Conservation (phyloP, 2,329 filamentous ascomycete species). For the Curvularia lunata region DNA sequence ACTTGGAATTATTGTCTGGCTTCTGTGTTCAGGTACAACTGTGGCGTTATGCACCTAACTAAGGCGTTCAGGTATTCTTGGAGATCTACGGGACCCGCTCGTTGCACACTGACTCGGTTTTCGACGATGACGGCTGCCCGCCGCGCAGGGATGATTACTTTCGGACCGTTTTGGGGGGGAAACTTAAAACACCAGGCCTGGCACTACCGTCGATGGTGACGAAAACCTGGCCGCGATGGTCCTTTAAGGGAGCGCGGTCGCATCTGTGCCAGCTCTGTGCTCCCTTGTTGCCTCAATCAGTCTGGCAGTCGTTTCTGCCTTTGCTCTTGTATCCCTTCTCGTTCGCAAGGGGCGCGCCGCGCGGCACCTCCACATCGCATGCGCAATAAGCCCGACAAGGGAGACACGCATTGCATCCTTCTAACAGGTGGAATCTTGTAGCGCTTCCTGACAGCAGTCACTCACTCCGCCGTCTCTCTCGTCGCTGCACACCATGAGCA, state of each 20-base stretch:
- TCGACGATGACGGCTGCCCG: not conserved
- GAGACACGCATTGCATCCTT: not conserved
- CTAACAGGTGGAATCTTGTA: conserved; percentile 11
- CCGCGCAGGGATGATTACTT: conserved; percentile 4
- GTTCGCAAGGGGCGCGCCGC: conserved; percentile 17
- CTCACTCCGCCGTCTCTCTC: conserved; percentile 6
- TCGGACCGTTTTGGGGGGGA: conserved; percentile 3
- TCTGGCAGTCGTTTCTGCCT: not conserved
- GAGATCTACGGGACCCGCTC: conserved; percentile 9
- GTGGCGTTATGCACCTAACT: conserved; percentile 2
- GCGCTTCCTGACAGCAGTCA: not conserved
- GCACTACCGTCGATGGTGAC: conserved; percentile 10
- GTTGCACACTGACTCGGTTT: conserved; percentile 5
- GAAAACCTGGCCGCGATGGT: conserved; percentile 5
- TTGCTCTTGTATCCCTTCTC: not conserved
- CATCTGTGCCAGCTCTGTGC: conserved; percentile 5
- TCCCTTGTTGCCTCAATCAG: not conserved
- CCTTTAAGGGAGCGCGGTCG: conserved; percentile 13
- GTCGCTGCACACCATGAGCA: conserved; percentile 30
- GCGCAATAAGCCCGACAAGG: conserved; percentile 10
- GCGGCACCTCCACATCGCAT: conserved; percentile 22
- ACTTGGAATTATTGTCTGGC: not conserved
- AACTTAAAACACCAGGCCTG: conserved; percentile 4
- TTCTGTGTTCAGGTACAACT: not conserved
- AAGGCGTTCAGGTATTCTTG: conserved; percentile 1